A percentile compares a stretch with the other conserved stretches of the same genome.
These are phyloP conservation scores for Claviceps monticola DNA, from an alignment of 2,329 filamentous ascomycete genomes.

Conservation along the genomic window DNA sequence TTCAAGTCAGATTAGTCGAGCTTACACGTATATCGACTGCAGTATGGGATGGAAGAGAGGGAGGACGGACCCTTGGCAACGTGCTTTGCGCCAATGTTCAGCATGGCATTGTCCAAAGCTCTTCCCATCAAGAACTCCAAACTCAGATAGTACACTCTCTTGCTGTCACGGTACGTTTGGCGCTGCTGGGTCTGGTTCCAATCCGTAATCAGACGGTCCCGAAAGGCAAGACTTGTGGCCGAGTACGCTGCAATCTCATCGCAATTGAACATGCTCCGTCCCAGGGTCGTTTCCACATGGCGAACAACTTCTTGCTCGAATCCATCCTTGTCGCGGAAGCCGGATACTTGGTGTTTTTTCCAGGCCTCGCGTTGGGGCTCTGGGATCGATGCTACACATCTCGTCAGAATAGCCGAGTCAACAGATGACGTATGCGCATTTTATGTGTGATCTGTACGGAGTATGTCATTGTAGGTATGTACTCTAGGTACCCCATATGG, in stretches of 20 bases:
- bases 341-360: conserved; percentile 48
- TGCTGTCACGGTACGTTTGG: conserved; percentile 80
- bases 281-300: conserved; percentile 92
- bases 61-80: conserved; percentile 54
- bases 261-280: conserved; percentile 94
- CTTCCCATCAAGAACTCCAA: conserved; percentile 97
- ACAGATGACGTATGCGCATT: too few species aligned
- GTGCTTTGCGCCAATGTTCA: conserved; percentile 84
- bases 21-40: neutral
- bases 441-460: too few species aligned
- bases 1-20: neutral
- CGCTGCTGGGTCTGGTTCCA: conserved; percentile 98
- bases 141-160: conserved; percentile 93
- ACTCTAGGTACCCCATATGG: too few species aligned
- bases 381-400: conserved; percentile 56
- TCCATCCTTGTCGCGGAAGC: conserved; percentile 66
- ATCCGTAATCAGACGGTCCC: conserved; percentile 82
- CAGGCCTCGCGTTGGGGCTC: conserved; percentile 76
- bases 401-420: neutral
- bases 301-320: conserved; percentile 80
- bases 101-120: conserved; percentile 94
- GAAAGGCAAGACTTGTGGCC: conserved; percentile 80
- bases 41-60: neutral
- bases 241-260: conserved; percentile 89
- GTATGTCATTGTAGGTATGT: too few species aligned